phyloP scores from a whole-genome alignment of 202 grass and related monocot genomes.

The Cymbopogon flexuosus region DNA sequence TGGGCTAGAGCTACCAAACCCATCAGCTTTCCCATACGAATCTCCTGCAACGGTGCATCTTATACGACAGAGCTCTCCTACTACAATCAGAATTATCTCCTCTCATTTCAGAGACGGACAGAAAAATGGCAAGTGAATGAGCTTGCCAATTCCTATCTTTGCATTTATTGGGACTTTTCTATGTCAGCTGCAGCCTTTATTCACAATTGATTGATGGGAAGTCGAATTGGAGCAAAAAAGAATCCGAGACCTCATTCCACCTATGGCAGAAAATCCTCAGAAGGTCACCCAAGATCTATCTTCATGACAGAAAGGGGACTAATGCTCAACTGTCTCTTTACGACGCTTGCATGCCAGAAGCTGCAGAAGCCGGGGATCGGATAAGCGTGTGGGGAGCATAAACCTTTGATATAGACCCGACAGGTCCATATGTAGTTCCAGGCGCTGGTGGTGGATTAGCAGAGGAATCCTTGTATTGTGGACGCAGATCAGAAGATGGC shows the following conservation, averaged over 20 bases:
- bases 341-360: conserved; percentile 29
- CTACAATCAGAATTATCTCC: conserved; percentile 24
- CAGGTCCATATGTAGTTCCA: conserved; percentile 37
- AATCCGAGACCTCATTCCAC: conserved; percentile 38
- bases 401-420: conserved; percentile 41
- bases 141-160: conserved; percentile 46
- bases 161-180: conserved; percentile 48
- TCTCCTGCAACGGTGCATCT: conserved; percentile 16
- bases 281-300: conserved; percentile 28
- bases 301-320: conserved; percentile 17
- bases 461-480: conserved; percentile 49
- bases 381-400: conserved; percentile 53
- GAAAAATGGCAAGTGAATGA: conserved; percentile 40
- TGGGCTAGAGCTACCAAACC: background rate
- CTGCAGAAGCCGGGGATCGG: conserved; percentile 38
- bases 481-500: conserved; percentile 42
- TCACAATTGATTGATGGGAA: conserved; percentile 41
- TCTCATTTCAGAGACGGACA: conserved; percentile 35
- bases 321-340: conserved; percentile 29
- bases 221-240: conserved; percentile 30
- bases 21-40: conserved; percentile 14
- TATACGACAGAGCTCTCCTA: conserved; percentile 29
- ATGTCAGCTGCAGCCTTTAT: conserved; percentile 55
- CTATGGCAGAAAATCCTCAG: conserved; percentile 4
- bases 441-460: conserved; percentile 24